Evolutionary conservation across 106 monocot genomes (phyloP).

Genomic region (Apostasia shenzhenica): DNA sequence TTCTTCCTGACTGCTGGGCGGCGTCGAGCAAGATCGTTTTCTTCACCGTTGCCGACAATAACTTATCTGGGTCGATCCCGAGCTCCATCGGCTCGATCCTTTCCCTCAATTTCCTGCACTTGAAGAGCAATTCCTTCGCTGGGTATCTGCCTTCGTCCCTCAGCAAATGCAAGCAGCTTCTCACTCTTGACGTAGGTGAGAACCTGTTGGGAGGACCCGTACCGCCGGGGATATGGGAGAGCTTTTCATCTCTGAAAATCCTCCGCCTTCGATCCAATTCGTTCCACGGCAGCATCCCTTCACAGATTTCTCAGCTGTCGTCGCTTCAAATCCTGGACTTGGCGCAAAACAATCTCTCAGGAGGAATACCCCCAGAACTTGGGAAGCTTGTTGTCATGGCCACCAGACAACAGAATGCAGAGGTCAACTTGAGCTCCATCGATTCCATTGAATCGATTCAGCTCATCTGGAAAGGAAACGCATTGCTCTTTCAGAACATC

Average conservation of each 20-base stretch:
- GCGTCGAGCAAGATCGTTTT: neutral
- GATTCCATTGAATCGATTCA: neutral
- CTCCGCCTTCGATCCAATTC: slow-evolving; percentile 8
- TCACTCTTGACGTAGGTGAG: slow-evolving; percentile 14
- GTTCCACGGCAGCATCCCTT: slow-evolving; percentile 4
- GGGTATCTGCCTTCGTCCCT: slow-evolving; percentile 9
- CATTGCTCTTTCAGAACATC: neutral
- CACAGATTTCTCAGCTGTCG: neutral
- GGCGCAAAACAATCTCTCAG: slow-evolving; percentile 10
- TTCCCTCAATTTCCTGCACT: slow-evolving; percentile 3
- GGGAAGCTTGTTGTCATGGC: slow-evolving; percentile 1
- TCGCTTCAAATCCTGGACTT: slow-evolving; percentile 13
- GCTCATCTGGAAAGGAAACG: neutral
- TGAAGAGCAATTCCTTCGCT: slow-evolving; percentile 5
- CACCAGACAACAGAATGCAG: neutral
- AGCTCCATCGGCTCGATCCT: neutral
- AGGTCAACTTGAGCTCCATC: neutral
- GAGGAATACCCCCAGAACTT: neutral
- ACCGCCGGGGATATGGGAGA: slow-evolving; percentile 9
- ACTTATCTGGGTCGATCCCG: slow-evolving; percentile 7
- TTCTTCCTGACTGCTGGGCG: neutral
- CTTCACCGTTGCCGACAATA: slow-evolving; percentile 7
- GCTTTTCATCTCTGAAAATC: neutral
- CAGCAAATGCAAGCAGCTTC: neutral
- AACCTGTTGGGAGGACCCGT: slow-evolving; percentile 5